Base-by-base conservation (phyloP, 345 rosid species). In the Psidium friedrichsthalianum region DNA sequence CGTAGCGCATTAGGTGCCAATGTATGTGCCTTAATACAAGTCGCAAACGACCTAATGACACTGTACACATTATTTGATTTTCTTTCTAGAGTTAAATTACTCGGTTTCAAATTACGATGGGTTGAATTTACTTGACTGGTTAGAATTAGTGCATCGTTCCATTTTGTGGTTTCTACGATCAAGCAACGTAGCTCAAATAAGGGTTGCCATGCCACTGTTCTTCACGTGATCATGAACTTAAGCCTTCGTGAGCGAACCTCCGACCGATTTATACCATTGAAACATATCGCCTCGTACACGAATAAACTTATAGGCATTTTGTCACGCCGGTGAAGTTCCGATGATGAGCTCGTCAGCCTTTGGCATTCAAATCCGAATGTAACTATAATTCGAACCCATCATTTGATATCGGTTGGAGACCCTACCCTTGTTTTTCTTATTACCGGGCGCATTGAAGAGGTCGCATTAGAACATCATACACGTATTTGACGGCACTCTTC, bases 41-140 rank as follows among this genome's bases (percentile, higher is more conserved):
- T n/a, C n/a, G n/a, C n/a, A n/a, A 36, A 36, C 74, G 11, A 16
- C 42, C 16, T 64, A 32, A 29, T 64, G 44, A 9, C 1, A 5
- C 36, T 13, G 1, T 24, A 8, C 21, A 12, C 1, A 21, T 18
- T 0, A 0, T 32, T 69, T 12, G 24, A 4, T 32, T 69, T 8
- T 64, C 24, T 16, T 42, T 64, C 24, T 0, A 18, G 6, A 32
- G 12, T 32, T 16, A 64, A 32, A 32, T 32, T 8, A 32, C 6
- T 36, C 36, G 36, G 36, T 36, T 36, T 36, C 36, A 36, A 36
- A 36, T 3, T 36, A 36, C 36, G 36, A 2, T 36, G 36, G 36
- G 36, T 20, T 2, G 0, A 3, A 16, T 18, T 16, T 69, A 32
- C 5, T 24, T 3, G 3, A 69, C 1, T 1, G 1, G 6, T 32